Evolutionary conservation across 148 eudicot species (phyloP).

Genomic region (Rhododendron ferrugineum): DNA sequence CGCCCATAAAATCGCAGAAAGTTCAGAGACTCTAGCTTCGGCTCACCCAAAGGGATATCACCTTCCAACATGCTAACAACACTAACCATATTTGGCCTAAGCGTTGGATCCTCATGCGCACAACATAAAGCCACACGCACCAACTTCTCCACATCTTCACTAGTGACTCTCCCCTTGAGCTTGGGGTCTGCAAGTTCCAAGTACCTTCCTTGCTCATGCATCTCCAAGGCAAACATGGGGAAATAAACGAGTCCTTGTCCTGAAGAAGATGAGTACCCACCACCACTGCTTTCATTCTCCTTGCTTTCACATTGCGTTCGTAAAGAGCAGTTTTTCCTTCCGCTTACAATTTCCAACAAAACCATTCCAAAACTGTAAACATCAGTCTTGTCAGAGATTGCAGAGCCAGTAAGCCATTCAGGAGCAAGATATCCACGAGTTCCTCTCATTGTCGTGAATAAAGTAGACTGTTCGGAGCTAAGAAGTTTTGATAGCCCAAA

Average conservation of each 20-base stretch:
- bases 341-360: conserved; percentile 23
- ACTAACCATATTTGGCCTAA: conserved; percentile 62
- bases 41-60: conserved; percentile 35
- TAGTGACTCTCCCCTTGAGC: conserved; percentile 57
- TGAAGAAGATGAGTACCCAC: conserved; percentile 39
- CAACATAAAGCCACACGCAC: conserved; percentile 68
- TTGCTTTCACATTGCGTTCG: conserved; percentile 40
- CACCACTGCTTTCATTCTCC: conserved; percentile 29
- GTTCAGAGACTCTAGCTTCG: conserved; percentile 46
- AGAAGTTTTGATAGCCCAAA: conserved; percentile 82
- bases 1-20: conserved; percentile 76
- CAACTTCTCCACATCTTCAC: conserved; percentile 55
- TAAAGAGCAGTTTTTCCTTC: conserved; percentile 53
- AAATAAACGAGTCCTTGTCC: conserved; percentile 40
- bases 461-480: conserved; percentile 61
- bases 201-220: conserved; percentile 69
- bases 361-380: conserved; percentile 97
- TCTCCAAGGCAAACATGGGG: conserved; percentile 67
- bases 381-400: conserved; percentile 76
- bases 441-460: conserved; percentile 91
- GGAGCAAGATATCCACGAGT: conserved; percentile 97
- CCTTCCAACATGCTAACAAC: conserved; percentile 76
- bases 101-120: conserved; percentile 64
- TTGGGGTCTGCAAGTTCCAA: conserved; percentile 66
- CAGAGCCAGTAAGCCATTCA: conserved; percentile 86